Evolutionary conservation across 345 rosid species (phyloP).

Genomic region (Euphorbia peplus): DNA sequence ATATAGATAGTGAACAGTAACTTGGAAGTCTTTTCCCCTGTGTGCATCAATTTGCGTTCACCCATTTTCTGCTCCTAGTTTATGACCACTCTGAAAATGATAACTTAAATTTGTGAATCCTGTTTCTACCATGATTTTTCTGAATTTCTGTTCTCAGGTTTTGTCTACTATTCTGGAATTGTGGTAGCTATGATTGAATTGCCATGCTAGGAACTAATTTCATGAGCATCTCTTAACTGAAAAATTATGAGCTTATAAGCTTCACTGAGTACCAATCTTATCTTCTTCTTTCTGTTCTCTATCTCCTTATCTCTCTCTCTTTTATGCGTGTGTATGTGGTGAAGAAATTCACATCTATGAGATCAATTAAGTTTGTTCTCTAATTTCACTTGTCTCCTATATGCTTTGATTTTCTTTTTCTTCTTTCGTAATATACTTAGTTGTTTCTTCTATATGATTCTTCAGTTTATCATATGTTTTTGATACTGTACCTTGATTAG

Average conservation of each 20-base stretch:
- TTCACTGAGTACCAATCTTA: no score
- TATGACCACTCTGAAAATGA: not conserved
- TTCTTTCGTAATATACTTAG: not conserved
- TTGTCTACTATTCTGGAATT: not conserved
- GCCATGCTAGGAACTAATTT: not conserved
- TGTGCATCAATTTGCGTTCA: not conserved
- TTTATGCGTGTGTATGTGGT: not conserved
- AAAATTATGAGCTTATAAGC: no score
- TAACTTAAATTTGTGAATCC: no score
- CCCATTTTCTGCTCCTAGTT: not conserved
- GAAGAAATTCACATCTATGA: not conserved
- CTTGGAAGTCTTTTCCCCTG: not conserved
- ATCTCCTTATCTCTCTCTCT: no score
- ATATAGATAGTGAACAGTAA: not conserved
- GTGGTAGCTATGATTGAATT: not conserved
- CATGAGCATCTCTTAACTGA: not conserved
- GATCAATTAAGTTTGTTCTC: not conserved
- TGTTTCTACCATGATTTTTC: not conserved
- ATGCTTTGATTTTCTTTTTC: not conserved
- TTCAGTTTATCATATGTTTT: conserved; percentile 3
- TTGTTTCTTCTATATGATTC: not conserved
- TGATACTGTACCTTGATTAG: conserved; percentile 30
- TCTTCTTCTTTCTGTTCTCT: no score
- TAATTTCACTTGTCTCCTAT: not conserved
- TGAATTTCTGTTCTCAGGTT: not conserved